Evolutionary conservation across 1,284 basidiomycete genomes (phyloP).

Genomic region (Inonotus hispidus): DNA sequence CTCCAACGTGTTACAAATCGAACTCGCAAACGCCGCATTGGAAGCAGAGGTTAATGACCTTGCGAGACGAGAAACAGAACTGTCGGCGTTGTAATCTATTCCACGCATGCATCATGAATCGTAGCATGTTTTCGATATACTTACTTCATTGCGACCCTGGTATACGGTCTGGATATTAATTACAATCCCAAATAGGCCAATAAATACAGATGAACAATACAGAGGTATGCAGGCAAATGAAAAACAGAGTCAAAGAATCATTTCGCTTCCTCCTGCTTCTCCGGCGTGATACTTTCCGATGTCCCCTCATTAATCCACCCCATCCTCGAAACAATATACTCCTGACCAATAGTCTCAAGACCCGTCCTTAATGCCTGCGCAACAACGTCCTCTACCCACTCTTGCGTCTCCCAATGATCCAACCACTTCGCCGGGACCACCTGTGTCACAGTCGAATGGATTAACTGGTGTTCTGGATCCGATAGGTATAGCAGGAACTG

Average conservation of each 20-base stretch:
- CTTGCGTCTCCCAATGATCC: constrained; percentile 83
- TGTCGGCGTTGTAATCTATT: constrained; percentile 12
- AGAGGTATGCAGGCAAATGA: not conserved
- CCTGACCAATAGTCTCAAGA: constrained; percentile 83
- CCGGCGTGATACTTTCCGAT: constrained; percentile 21
- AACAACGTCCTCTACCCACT: constrained; percentile 93
- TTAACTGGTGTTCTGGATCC: constrained; percentile 77
- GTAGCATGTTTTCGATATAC: not conserved
- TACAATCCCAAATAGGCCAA: not conserved
- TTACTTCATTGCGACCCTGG: not conserved
- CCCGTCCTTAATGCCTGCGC: constrained; percentile 80
- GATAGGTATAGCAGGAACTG: constrained; percentile 82
- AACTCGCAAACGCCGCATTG: constrained; percentile 85
- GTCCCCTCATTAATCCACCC: constrained; percentile 50
- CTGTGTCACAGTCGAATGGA: constrained; percentile 76
- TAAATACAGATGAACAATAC: constrained; percentile 2
- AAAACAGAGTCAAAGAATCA: not conserved
- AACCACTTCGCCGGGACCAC: constrained; percentile 79
- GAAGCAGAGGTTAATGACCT: constrained; percentile 58
- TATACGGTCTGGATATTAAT: not conserved
- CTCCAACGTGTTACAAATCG: constrained; percentile 82
- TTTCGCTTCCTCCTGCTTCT: constrained; percentile 18
- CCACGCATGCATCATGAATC: not conserved
- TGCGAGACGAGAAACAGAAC: constrained; percentile 25
- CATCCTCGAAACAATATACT: constrained; percentile 80